These are phyloP conservation scores for Citrus mangshanensis DNA, from an alignment of 345 rosid species.

Conservation along the genomic window DNA sequence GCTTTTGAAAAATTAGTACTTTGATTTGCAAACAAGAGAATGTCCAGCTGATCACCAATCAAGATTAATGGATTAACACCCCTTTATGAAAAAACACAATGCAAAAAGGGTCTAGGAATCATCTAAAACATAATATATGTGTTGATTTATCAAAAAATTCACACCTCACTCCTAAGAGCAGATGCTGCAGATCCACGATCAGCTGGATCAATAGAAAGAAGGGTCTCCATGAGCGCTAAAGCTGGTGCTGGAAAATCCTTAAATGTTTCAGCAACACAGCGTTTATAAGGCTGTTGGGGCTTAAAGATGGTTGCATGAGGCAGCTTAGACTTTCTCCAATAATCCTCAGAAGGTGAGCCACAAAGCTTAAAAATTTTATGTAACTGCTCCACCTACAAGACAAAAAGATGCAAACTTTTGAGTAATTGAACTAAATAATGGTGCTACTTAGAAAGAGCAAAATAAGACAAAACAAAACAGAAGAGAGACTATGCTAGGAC, in stretches of 20 bases:
- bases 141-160: conserved; percentile 12
- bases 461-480: neutral
- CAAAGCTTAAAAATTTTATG: conserved; percentile 98
- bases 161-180: conserved; percentile 86
- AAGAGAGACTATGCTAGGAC: neutral
- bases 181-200: conserved; percentile 86
- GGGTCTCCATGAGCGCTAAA: conserved; percentile 78
- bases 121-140: neutral
- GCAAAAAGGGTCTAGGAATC: neutral
- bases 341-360: conserved; percentile 95
- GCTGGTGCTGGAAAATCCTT: conserved; percentile 91
- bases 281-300: conserved; percentile 94
- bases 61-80: neutral
- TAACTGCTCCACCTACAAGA: conserved; percentile 85
- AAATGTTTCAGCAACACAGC: conserved; percentile 85
- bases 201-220: conserved; percentile 85
- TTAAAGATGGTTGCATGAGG: conserved; percentile 98
- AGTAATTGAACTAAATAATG: neutral
- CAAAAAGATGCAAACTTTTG: conserved; percentile 13
- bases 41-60: neutral
- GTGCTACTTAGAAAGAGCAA: neutral
- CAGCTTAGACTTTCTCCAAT: conserved; percentile 91
- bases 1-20: neutral
- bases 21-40: neutral
- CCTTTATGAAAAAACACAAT: neutral